Evolutionary conservation across 148 eudicot genomes (phyloP), one percentile per base, ranked within the genome.

Genomic region (Nyssa sinensis): DNA sequence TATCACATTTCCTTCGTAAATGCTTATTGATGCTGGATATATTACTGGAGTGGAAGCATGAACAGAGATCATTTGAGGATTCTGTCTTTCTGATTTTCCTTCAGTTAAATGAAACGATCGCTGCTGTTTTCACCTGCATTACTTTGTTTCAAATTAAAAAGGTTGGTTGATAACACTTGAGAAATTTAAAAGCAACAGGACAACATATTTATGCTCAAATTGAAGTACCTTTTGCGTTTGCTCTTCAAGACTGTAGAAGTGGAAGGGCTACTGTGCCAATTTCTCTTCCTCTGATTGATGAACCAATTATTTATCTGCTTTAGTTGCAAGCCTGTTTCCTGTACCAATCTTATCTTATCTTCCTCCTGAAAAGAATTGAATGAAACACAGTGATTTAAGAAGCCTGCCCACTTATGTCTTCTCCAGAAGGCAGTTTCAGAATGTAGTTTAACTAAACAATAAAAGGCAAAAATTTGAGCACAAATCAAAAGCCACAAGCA

Each of bases 271-370:
- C 89, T 89, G 76, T 91, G 96, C 96, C 96, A 91, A 70, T 91
- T 91, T 73, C 96, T 82, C 79, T 91, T 91, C 73, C 96, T 85
- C 66, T 90, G 95, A 76, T 90, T 90, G 67, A 90, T 90, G 75
- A 90, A 90, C 95, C 95, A 90, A 67, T 91, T 91, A 75, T 91
- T 91, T 71, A 91, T 91, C 84, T 91, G 96, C 81, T 91, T 91
- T 72, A 91, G 77, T 78, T 91, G 91, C 74, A 91, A 78, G 12
- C 96, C 96, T 61, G 96, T 91, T 83, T 91, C 96, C 77, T 89
- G 96, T 17, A 91, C 96, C 80, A 91, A 78, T 76, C 89, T 84
- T 55, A 86, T 88, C 80, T 91, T 91, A 77, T 91, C 96, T 74
- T 91, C 96, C 80, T 91, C 96, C 96, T 91, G 76, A 61, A 32